phyloP scores from a whole-genome alignment of 2,329 filamentous ascomycete species.

The Epichloe gansuensis region DNA sequence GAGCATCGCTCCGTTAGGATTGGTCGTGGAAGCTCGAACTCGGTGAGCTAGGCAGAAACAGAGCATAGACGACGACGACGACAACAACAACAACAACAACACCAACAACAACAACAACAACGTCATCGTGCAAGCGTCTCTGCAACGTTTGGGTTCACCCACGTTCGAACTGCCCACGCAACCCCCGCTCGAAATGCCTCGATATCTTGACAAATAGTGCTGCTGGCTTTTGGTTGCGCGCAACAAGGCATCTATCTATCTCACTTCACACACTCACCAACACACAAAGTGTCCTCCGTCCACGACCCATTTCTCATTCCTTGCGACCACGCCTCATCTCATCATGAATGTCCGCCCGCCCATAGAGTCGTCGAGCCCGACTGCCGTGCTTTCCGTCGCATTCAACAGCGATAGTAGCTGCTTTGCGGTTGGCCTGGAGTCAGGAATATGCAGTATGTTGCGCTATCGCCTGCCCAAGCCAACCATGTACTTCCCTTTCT shows the following conservation, averaged over 20 bases:
- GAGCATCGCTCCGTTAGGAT: too few species aligned
- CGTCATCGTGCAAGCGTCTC: not conserved
- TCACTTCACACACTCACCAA: not conserved
- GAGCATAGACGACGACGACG: not conserved
- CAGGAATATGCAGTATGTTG: constrained; percentile 66
- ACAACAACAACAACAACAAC: not conserved
- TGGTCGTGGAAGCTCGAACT: too few species aligned
- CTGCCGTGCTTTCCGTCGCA: constrained; percentile 65
- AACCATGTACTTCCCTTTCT: not conserved
- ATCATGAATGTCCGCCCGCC: constrained; percentile 80
- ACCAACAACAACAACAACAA: not conserved
- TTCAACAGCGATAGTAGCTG: constrained; percentile 79
- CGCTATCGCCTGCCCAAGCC: not conserved
- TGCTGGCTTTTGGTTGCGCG: not conserved
- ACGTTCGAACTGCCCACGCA: not conserved
- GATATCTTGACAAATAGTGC: not conserved
- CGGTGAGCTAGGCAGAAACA: not conserved
- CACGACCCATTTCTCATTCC: not conserved
- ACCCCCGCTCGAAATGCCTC: constrained; percentile 1
- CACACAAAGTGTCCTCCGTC: not conserved
- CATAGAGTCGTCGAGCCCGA: constrained; percentile 64
- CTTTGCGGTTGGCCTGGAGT: constrained; percentile 77
- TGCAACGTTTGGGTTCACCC: not conserved
- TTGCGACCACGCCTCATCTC: constrained; percentile 11
- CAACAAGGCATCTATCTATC: not conserved